These are phyloP conservation scores for Tolypocladium amazonense DNA, from an alignment of 2,329 filamentous ascomycete genomes.

Conservation along the genomic window DNA sequence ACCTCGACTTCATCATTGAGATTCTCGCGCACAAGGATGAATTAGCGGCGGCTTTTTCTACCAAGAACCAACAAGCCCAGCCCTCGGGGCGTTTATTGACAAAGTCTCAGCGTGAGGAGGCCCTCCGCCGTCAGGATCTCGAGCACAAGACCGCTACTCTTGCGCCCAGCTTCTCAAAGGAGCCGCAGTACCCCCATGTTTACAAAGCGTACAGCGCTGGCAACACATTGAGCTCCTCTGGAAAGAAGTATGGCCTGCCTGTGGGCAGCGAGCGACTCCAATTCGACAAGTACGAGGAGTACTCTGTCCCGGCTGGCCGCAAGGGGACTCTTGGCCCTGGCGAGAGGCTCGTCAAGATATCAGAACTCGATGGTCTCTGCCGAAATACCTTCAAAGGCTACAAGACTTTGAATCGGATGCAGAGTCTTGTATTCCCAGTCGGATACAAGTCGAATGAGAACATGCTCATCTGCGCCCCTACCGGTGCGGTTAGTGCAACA, in stretches of 20 bases:
- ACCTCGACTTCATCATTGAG: slow-evolving; percentile 86
- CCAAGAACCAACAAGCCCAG: slow-evolving; percentile 20
- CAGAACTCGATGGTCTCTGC: slow-evolving; percentile 80
- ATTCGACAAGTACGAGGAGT: slow-evolving; percentile 76
- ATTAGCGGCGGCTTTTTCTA: slow-evolving; percentile 41
- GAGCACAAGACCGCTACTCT: slow-evolving; percentile 73
- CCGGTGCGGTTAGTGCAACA: slow-evolving; percentile 59
- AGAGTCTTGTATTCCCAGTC: slow-evolving; percentile 90
- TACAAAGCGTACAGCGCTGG: slow-evolving; percentile 77
- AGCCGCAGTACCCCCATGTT: slow-evolving; percentile 82
- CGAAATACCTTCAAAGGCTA: slow-evolving; percentile 89
- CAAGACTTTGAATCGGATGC: slow-evolving; percentile 91
- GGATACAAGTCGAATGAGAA: slow-evolving; percentile 96
- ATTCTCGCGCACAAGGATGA: slow-evolving; percentile 68
- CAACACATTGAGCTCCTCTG: slow-evolving; percentile 71
- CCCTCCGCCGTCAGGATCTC: slow-evolving; percentile 62
- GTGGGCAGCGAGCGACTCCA: slow-evolving; percentile 62
- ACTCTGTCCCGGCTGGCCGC: slow-evolving; percentile 71
- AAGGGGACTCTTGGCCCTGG: slow-evolving; percentile 64
- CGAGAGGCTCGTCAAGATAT: slow-evolving; percentile 67
- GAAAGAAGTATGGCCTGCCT: slow-evolving; percentile 75
- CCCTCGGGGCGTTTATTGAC: slow-evolving; percentile 50
- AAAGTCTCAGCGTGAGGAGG: slow-evolving; percentile 67
- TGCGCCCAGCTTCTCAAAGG: slow-evolving; percentile 59
- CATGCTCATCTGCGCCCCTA: slow-evolving; percentile 96